A percentile compares a stretch with the other conserved stretches of the same genome.
phyloP scores from a whole-genome alignment of 2,329 filamentous ascomycete genomes.

The Monilinia polystroma region DNA sequence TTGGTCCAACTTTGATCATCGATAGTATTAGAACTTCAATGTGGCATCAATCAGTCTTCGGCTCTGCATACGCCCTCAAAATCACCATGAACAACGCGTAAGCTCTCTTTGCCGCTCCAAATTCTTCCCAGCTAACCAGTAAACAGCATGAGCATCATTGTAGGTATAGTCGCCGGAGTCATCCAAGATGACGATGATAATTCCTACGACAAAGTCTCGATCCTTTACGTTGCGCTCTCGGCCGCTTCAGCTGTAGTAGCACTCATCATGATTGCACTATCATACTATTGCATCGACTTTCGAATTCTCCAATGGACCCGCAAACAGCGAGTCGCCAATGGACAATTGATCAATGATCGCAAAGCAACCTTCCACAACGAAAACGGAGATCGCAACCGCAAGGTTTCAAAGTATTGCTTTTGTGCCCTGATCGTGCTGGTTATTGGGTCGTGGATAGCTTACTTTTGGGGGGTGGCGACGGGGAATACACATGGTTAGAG shows the following conservation, averaged over 20 bases:
- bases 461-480: conserved; percentile 18
- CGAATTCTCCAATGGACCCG: conserved; percentile 10
- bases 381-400: conserved; percentile 1
- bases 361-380: conserved; percentile 10
- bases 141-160: conserved; percentile 58
- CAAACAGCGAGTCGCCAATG: conserved; percentile 16
- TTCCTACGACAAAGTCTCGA: conserved; percentile 54
- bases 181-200: conserved; percentile 59
- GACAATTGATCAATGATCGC: conserved; percentile 5
- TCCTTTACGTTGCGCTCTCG: conserved; percentile 50
- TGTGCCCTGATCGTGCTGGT: neutral
- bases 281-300: conserved; percentile 10
- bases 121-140: neutral
- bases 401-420: conserved; percentile 4
- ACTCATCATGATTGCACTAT: conserved; percentile 1
- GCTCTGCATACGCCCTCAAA: conserved; percentile 59
- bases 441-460: conserved; percentile 10
- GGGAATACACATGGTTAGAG: conserved; percentile 5
- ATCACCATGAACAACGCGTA: conserved; percentile 61
- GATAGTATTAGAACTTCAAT: conserved; percentile 60
- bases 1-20: conserved; percentile 59
- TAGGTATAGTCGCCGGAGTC: conserved; percentile 56
- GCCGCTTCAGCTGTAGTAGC: neutral
- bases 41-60: conserved; percentile 60
- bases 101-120: neutral